phyloP scores from a whole-genome alignment of 1,284 basidiomycete species.

The Papiliotrema terrestris region DNA sequence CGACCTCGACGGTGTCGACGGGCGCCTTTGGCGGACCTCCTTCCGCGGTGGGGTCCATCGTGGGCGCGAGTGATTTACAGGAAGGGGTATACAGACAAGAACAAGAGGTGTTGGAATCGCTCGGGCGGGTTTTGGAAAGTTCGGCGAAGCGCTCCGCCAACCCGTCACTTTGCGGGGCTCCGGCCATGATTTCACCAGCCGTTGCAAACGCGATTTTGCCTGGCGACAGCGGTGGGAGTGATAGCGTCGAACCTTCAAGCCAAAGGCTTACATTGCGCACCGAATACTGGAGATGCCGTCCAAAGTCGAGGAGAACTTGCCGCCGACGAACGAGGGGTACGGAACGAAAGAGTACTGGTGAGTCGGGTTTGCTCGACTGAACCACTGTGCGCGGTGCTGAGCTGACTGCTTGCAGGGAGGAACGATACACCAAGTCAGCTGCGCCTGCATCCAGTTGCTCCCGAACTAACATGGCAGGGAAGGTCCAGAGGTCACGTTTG shows the following conservation, averaged over 20 bases:
- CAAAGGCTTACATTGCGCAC: background rate
- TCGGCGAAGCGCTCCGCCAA: background rate
- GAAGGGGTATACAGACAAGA: background rate
- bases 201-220: background rate
- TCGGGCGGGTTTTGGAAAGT: background rate
- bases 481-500: conserved; percentile 63
- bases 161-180: background rate
- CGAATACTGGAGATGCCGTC: conserved; percentile 1
- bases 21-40: conserved; percentile 33
- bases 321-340: conserved; percentile 68
- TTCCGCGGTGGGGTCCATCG: conserved; percentile 46
- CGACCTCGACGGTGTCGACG: conserved; percentile 33
- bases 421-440: conserved; percentile 63
- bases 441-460: background rate
- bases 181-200: background rate
- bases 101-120: background rate
- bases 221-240: background rate
- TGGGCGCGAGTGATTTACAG: background rate
- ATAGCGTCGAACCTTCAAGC: background rate
- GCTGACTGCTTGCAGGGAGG: conserved; percentile 53
- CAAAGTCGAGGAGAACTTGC: conserved; percentile 49
- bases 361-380: conserved; percentile 10
- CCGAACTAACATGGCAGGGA: conserved; percentile 53
- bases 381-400: background rate
- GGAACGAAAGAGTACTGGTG: conserved; percentile 73